These are phyloP conservation scores for Neurospora pannonica DNA, from an alignment of 495 filamentous ascomycete species.

Conservation along the genomic window DNA sequence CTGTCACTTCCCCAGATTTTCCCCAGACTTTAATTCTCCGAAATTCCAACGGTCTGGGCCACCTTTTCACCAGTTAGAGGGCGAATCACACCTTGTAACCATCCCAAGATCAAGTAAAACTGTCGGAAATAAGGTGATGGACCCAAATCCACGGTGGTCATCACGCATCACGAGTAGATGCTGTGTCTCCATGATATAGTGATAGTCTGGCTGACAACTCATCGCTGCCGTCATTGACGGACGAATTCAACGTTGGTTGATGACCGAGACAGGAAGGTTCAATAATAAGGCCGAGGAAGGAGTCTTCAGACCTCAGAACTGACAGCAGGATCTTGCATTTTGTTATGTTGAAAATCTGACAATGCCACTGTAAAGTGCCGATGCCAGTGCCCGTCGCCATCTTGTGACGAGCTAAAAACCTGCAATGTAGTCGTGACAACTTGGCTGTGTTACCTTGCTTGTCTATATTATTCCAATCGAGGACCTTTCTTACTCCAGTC, in stretches of 20 bases:
- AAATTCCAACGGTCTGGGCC: neutral
- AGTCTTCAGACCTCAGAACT: neutral
- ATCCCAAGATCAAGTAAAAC: neutral
- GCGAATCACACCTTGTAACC: neutral
- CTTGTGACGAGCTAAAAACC: neutral
- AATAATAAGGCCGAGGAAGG: neutral
- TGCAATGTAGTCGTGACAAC: neutral
- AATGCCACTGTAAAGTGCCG: neutral
- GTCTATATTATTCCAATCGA: neutral
- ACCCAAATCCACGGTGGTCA: neutral
- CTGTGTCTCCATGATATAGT: neutral
- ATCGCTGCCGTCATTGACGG: neutral
- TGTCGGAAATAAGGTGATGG: neutral
- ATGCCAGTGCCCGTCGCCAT: neutral
- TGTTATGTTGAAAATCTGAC: neutral
- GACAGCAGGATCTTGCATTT: neutral
- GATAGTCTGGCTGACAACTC: neutral
- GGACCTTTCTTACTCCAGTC: neutral
- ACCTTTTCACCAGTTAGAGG: neutral
- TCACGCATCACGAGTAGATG: neutral
- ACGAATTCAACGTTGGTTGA: neutral
- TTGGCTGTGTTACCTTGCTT: neutral
- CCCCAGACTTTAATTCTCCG: neutral
- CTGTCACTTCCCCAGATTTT: neutral
- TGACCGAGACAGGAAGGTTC: neutral